A percentile compares a stretch with the other conserved stretches of the same genome.
These are phyloP conservation scores for Tuber umbilicatum DNA, from an alignment of 495 filamentous ascomycete species.

Conservation along the genomic window DNA sequence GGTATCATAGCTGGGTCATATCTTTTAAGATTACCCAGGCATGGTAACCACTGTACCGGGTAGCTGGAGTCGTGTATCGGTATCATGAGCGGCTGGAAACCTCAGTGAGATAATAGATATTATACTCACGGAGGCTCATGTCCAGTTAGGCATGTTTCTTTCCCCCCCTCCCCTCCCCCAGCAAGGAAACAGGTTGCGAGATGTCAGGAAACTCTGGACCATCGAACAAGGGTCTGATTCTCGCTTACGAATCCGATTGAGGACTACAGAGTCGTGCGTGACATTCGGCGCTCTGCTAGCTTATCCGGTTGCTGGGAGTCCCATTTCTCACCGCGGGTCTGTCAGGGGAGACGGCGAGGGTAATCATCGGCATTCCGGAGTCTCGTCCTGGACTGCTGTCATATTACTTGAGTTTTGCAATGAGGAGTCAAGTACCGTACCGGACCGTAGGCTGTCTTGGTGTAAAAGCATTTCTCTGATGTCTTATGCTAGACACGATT, in stretches of 20 bases:
- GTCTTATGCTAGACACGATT: not conserved
- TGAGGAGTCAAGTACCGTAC: not conserved
- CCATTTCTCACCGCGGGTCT: not conserved
- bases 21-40: not conserved
- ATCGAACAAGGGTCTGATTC: not conserved
- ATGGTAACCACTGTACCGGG: not conserved
- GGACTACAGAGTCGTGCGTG: not conserved
- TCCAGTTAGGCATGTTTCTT: not conserved
- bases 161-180: not conserved
- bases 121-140: not conserved
- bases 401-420: not conserved
- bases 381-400: not conserved
- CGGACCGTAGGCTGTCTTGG: not conserved
- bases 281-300: not conserved
- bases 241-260: slow-evolving; percentile 1
- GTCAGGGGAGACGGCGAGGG: not conserved
- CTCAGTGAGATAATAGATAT: not conserved
- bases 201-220: not conserved
- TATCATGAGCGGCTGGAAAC: not conserved
- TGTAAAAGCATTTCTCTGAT: not conserved
- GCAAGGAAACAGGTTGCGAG: not conserved
- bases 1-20: not conserved
- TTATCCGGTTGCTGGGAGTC: not conserved
- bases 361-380: not conserved
- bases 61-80: not conserved